Evolutionary conservation across 2,329 filamentous ascomycete species (phyloP), one percentile per base, ranked within the genome.

Genomic region (Rutstroemia sp.): DNA sequence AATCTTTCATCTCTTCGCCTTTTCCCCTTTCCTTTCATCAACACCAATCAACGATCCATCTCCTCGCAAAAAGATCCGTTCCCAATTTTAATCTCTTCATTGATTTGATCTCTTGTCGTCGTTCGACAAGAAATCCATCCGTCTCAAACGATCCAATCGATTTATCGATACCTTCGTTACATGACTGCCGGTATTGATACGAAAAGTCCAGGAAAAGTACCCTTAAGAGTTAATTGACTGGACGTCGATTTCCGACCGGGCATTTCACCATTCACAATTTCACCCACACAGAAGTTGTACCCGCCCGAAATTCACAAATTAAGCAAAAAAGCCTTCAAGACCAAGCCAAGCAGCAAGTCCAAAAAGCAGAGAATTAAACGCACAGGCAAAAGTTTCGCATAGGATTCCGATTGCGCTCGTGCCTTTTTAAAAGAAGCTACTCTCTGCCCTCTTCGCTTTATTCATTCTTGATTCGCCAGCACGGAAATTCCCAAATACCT

Each of bases 41-140:
- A 54, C 51, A 54, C 47, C 51, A 54, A 54, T 54, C 51, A 54
- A 41, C 48, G 17, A 41, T 30, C 27, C 51, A 54, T 48, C 47
- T 41, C 48, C 19, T 23, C 44, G 38, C 25, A 9, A 34, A 44
- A 48, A 53, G 47, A 53, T n/a, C 27, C 44, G 19, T 25, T 12
- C 34, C 48, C 21, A 51, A 10, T n/a, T 49, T 30, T 48, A 19
- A 54, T 48, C 45, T 19, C 37, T 39, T 30, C 39, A 41, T 5
- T 19, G 42, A 41, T 41, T 54, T 25, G 47, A 42, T 19, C 38
- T n/a, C 14, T 49, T 16, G 19, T 48, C 51, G 51, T 17, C 39
- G 39, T 17, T 41, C 39, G 17, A 41, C 16, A n/a, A 41, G 17
- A 14, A 46, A 23, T 23, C 23, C 23, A 41, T 16, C 14, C 39